Conservation (phyloP, 2,329 filamentous ascomycete species). For the Emydomyces testavorans region DNA sequence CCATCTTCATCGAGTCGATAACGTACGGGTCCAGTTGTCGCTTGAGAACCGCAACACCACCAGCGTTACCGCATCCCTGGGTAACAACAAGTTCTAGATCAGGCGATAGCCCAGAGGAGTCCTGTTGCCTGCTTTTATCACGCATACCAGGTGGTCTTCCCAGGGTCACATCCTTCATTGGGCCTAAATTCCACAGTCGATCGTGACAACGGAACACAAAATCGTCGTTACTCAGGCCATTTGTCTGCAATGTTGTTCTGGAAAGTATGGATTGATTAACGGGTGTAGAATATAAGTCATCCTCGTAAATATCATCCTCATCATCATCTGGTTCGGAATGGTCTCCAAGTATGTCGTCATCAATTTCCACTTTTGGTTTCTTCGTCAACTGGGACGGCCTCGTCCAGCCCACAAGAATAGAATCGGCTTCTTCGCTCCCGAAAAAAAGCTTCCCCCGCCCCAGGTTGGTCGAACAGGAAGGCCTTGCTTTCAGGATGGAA, state of each 20-base stretch:
- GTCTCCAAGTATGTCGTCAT: constrained; percentile 22
- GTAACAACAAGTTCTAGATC: constrained; percentile 43
- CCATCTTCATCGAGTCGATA: constrained; percentile 58
- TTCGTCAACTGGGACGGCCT: constrained; percentile 50
- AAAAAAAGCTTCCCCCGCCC: constrained; percentile 63
- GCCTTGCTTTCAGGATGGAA: constrained; percentile 47
- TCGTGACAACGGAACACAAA: constrained; percentile 70
- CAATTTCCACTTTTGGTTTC: constrained; percentile 44
- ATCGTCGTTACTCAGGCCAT: constrained; percentile 35
- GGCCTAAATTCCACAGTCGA: constrained; percentile 62
- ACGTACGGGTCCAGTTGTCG: constrained; percentile 63
- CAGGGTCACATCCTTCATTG: constrained; percentile 62
- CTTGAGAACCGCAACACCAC: constrained; percentile 65
- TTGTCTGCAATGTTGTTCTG: constrained; percentile 19
- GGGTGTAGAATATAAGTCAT: constrained; percentile 38
- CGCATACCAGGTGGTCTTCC: constrained; percentile 43
- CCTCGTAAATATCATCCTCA: constrained; percentile 49
- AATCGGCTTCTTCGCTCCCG: constrained; percentile 74
- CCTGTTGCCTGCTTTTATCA: not conserved
- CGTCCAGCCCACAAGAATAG: constrained; percentile 68
- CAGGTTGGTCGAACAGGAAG: constrained; percentile 59
- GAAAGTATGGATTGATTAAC: constrained; percentile 12
- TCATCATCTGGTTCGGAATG: constrained; percentile 36
- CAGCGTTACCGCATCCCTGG: constrained; percentile 45
- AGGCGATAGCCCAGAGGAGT: not conserved